Base-by-base conservation (phyloP, 1,139 yeast genomes). In the Yamadazyma epiphylla region DNA sequence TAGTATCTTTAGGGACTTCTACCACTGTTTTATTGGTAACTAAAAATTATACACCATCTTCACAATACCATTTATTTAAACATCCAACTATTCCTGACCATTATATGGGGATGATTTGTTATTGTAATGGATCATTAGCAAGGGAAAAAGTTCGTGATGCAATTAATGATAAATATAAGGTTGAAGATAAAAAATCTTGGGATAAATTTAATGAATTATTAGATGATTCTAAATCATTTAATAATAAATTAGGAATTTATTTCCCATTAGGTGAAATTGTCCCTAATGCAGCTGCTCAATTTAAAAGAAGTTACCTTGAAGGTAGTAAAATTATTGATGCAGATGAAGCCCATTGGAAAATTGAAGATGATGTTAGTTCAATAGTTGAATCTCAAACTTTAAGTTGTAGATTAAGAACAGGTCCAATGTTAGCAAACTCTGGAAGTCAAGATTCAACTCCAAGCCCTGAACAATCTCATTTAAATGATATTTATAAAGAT, bases 61-160 rank as follows among this genome's bases (percentile, higher is more conserved):
- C 88, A 4, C 83, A 80, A 45, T 88, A 87, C 53, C 96, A 88
- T 50, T 56, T 87, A 43, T 88, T 88, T 60, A 75, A 77, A 37
- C 96, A 88, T 51, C 96, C 96, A 5, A 81, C 94, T 0, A 72
- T 83, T 43, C 74, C 78, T 1, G 70, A 69, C 21, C 77, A 80
- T 28, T 89, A 79, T 54, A 88, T 88, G 96, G 95, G 94, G 20
- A 88, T 88, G 96, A 76, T 88, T 34, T 88, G 96, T 53, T 88
- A 88, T 53, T 84, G 95, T 52, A 88, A 88, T 53, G 96, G 96
- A 0, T 74, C 96, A 0, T 62, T 88, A 31, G 95, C 96, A 0
- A 66, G 96, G 41, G 96, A 88, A 47, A 69, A 71, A 37, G 67
- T 88, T 5, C 65, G 94, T 28, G 81, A 87, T 53, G 64, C 60